Evolutionary conservation across 106 monocot species (phyloP).

Genomic region (Dendrobium catenatum): DNA sequence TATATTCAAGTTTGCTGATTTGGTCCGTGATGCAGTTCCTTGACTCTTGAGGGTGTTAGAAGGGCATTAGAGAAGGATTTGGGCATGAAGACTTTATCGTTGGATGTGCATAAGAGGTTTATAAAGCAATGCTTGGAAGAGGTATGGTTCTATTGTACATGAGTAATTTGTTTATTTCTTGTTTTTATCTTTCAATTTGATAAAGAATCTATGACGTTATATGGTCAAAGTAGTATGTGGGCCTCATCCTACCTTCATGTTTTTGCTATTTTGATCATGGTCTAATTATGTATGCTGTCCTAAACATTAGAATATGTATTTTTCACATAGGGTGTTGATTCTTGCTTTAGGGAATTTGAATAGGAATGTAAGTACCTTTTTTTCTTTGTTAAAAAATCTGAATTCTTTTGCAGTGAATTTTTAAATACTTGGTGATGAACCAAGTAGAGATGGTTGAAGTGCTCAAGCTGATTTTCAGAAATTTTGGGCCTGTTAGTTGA

Average conservation of each 20-base stretch:
- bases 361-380: neutral
- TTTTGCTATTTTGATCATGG: neutral
- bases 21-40: conserved; percentile 43
- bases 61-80: conserved; percentile 84
- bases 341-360: neutral
- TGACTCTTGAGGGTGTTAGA: conserved; percentile 91
- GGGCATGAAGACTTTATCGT: conserved; percentile 48
- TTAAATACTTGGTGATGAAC: neutral
- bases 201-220: neutral
- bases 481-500: neutral
- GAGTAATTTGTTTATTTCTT: neutral
- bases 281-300: neutral
- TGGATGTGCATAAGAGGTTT: conserved; percentile 75
- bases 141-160: conserved; percentile 28
- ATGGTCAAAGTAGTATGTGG: neutral
- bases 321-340: neutral
- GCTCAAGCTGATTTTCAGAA: neutral
- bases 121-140: conserved; percentile 79
- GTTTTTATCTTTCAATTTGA: neutral
- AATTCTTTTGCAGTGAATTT: neutral
- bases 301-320: neutral
- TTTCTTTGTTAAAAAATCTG: neutral
- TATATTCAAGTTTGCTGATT: neutral
- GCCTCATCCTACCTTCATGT: neutral
- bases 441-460: neutral